Conservation (phyloP, 257 asterid species). For the Capsicum rhomboideum region DNA sequence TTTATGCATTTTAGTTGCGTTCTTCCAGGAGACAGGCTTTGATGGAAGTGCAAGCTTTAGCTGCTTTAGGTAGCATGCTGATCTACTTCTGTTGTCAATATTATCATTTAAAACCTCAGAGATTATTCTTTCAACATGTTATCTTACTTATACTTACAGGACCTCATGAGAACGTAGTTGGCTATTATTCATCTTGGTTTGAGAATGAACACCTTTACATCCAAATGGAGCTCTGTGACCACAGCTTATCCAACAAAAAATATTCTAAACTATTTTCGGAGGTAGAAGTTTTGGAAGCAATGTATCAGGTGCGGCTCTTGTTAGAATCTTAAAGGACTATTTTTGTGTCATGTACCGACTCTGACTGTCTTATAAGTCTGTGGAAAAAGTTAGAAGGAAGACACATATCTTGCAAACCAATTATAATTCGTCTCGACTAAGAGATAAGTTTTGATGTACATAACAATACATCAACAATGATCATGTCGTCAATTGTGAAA, state of each 20-base stretch:
- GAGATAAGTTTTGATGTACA: not conserved
- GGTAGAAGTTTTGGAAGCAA: slow-evolving; percentile 51
- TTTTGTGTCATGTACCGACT: not conserved
- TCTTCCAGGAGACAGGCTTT: slow-evolving; percentile 74
- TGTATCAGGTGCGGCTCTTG: slow-evolving; percentile 60
- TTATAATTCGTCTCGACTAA: not conserved
- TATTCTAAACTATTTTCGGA: slow-evolving; percentile 42
- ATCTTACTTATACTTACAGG: slow-evolving; percentile 39
- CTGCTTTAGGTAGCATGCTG: slow-evolving; percentile 56
- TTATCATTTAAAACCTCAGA: not conserved
- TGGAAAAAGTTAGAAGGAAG: not conserved
- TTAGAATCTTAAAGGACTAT: not conserved
- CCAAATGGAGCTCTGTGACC: slow-evolving; percentile 93
- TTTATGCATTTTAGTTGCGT: slow-evolving; percentile 1
- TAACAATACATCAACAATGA: too few relatives aligned
- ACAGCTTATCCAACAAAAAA: slow-evolving; percentile 48
- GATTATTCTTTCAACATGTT: not conserved
- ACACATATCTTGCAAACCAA: not conserved
- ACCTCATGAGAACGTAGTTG: slow-evolving; percentile 67
- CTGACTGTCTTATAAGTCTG: not conserved
- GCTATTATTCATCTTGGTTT: slow-evolving; percentile 88
- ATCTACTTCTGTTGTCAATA: not conserved
- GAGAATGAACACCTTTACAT: slow-evolving; percentile 80
- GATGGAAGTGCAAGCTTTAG: slow-evolving; percentile 98
- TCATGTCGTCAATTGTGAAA: not conserved